Base-by-base conservation (phyloP, 1,284 basidiomycete genomes). In the Exobasidium rhododendri region DNA sequence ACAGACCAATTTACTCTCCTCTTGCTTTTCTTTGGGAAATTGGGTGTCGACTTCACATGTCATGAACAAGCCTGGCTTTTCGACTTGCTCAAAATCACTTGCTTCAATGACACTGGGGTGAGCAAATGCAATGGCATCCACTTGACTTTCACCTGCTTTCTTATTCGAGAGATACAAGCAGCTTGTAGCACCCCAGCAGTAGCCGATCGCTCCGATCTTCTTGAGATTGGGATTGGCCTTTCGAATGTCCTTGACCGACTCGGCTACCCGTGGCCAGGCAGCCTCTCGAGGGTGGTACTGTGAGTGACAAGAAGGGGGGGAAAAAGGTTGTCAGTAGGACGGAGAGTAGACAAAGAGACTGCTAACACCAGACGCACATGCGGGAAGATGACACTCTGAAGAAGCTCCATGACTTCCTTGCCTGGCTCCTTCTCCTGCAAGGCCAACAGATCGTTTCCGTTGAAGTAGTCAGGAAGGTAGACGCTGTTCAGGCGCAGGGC, bases 41-140 rank as follows among this genome's bases (percentile, higher is more conserved):
- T 47, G 32, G 20, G 40, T 13, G 51, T 67, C 66, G 28, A 17
- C 7, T 58, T 69, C 65, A n/a, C 46, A 47, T 20, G 31, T 32
- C 24, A 69, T 35, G 57, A 67, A 69, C 26, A 58, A 13, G 20
- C 31, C 66, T 24, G 66, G 62, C 28, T 43, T 49, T 7, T 40
- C 49, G 35, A 69, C 44, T 13, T 58, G 32, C 17, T 44, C 32
- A 44, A 69, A 64, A 59, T 69, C 67, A 1, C 56, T 43, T 13
- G 49, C 24, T 28, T 69, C 65, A 32, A 55, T 50, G 13, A 69
- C 7, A 1, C 58, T 58, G 10, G 67, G 67, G 56, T 69, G 67
- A 29, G 65, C 65, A 52, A 67, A 67, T 47, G 58, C 61, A 35
- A 69, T 50, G 29, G 67, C 67, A 32, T 69, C 67, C n/a, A 64